Base-by-base conservation (phyloP, 805 yeast genomes). In the Candida tibetensis region DNA sequence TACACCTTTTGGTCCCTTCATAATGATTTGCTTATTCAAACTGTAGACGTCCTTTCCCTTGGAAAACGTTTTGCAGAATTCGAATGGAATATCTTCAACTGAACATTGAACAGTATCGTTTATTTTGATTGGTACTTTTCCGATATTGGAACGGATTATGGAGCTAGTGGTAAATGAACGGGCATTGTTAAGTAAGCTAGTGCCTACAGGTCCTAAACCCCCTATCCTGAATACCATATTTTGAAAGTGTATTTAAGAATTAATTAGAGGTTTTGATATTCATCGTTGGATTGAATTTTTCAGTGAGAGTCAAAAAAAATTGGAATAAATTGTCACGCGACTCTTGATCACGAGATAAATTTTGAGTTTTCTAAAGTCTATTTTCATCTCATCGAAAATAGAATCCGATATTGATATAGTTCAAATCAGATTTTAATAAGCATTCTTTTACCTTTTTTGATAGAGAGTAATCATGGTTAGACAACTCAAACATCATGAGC, bases 401-500 rank as follows among this genome's bases (percentile, higher is more conserved):
- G n/a, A n/a, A n/a, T n/a, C n/a, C n/a, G n/a, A n/a, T n/a, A n/a
- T n/a, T n/a, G n/a, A n/a, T n/a, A n/a, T n/a, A n/a, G n/a, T n/a
- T n/a, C n/a, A n/a, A n/a, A n/a, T 14, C 7, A 27, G 7, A 7
- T 27, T 13, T 6, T n/a, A n/a, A n/a, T n/a, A n/a, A n/a, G n/a
- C n/a, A n/a, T n/a, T n/a, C n/a, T n/a, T n/a, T n/a, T n/a, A n/a
- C n/a, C n/a, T n/a, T n/a, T n/a, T n/a, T n/a, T n/a, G n/a, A n/a
- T n/a, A n/a, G n/a, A n/a, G n/a, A n/a, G 25, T 13, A 29, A 66
- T 27, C 29, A 85, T 85, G 95, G 95, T 85, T 34, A 76, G 99
- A 62, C 74, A 85, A 52, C 76, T 93, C 44, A 93, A 93, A 62
- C 88, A 85, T 68, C 99, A 93, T 64, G 99, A 93, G 76, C 84